A percentile compares a stretch with the other conserved stretches of the same genome.
phyloP scores from a whole-genome alignment of 768 basidiomycete genomes.

The Rhodotorula kratochvilovae region DNA sequence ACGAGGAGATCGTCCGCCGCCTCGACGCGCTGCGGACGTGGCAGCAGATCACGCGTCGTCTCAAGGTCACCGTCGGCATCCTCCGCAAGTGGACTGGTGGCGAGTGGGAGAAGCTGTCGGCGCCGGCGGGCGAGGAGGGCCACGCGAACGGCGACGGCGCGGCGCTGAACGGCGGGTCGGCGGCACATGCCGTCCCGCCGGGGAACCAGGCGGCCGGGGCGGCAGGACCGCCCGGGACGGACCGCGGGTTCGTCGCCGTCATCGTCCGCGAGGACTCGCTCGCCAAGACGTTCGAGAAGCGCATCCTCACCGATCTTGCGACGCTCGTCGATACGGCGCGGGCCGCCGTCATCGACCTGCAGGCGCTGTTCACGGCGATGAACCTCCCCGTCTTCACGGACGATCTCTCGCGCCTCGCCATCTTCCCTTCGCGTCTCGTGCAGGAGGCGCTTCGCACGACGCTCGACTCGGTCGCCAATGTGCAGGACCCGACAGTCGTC shows the following conservation, averaged over 20 bases:
- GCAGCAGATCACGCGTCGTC: slow-evolving; percentile 78
- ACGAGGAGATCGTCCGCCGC: slow-evolving; percentile 62
- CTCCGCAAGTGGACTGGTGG: slow-evolving; percentile 91
- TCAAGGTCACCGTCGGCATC: slow-evolving; percentile 73
- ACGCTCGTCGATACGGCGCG: slow-evolving; percentile 78
- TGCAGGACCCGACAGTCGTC: slow-evolving; percentile 78
- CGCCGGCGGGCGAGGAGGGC: slow-evolving; percentile 55
- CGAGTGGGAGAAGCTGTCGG: slow-evolving; percentile 78
- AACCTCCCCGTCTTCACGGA: slow-evolving; percentile 85
- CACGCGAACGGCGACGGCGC: background rate
- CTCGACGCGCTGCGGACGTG: slow-evolving; percentile 86
- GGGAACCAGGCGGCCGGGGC: background rate
- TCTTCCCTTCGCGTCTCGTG: slow-evolving; percentile 92
- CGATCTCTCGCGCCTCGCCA: slow-evolving; percentile 82
- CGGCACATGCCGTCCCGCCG: background rate
- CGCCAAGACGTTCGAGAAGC: slow-evolving; percentile 84
- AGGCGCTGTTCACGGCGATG: slow-evolving; percentile 72
- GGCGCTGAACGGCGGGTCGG: background rate
- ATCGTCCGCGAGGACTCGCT: slow-evolving; percentile 94
- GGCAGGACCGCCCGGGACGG: slow-evolving; percentile 45
- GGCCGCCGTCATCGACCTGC: slow-evolving; percentile 75
- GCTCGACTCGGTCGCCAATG: slow-evolving; percentile 62
- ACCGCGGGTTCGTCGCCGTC: slow-evolving; percentile 82
- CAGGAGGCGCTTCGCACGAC: slow-evolving; percentile 85
- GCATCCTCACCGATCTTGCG: slow-evolving; percentile 65